These are phyloP conservation scores for Choiromyces venosus DNA, from an alignment of 495 filamentous ascomycete species.

Conservation along the genomic window DNA sequence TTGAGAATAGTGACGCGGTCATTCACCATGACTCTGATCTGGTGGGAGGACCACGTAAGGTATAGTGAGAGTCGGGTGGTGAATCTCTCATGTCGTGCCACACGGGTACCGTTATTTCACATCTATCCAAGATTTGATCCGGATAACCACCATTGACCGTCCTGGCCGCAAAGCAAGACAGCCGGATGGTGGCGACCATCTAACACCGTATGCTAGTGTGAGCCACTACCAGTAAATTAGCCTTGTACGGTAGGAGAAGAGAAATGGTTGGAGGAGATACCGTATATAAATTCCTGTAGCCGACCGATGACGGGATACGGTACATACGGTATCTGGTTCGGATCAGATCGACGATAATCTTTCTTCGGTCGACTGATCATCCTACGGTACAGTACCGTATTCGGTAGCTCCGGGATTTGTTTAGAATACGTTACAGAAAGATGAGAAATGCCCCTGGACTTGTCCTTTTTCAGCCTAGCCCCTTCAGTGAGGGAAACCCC, in stretches of 20 bases:
- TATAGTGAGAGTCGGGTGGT: neutral
- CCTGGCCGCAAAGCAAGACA: neutral
- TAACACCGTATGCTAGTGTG: neutral
- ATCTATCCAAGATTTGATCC: neutral
- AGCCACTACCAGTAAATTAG: neutral
- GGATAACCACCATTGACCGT: neutral
- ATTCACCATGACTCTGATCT: neutral
- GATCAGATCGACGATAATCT: neutral
- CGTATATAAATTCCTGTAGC: neutral
- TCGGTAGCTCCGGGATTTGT: neutral
- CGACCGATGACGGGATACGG: neutral
- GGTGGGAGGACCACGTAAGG: neutral
- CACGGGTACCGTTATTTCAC: neutral
- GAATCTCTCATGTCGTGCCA: neutral
- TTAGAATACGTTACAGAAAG: neutral
- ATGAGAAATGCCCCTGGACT: neutral
- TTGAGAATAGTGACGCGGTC: neutral
- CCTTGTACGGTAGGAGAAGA: neutral
- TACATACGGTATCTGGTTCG: neutral
- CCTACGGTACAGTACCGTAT: too few species aligned
- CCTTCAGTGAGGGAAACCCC: neutral
- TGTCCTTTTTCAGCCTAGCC: neutral
- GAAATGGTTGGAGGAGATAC: neutral
- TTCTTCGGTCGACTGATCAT: neutral
- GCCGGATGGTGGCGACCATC: neutral